Evolutionary conservation across 139 green algal species (phyloP).

Genomic region (Chlorokybus atmophyticus): DNA sequence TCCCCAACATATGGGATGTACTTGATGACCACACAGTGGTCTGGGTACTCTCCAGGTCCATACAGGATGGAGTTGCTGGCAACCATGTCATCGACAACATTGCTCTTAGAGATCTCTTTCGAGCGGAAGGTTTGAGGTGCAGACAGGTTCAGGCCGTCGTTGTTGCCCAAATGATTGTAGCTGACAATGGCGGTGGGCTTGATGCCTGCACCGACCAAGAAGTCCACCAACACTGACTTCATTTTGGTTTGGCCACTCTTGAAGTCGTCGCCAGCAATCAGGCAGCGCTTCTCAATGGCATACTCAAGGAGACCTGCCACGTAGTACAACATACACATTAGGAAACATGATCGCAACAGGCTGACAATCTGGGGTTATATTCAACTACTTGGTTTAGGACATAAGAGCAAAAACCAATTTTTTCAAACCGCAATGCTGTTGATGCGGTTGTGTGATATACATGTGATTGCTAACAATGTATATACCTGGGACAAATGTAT

Average conservation of each 20-base stretch:
- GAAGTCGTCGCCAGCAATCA: constrained; percentile 99
- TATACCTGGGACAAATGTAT: constrained; percentile 62
- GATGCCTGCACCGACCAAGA: constrained; percentile 89
- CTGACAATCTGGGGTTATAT: background rate
- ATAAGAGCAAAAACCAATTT: background rate
- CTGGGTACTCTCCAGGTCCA: constrained; percentile 81
- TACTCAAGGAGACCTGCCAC: constrained; percentile 73
- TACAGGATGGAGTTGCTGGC: constrained; percentile 86
- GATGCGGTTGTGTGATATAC: background rate
- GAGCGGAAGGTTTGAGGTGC: constrained; percentile 74
- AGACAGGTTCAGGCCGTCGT: constrained; percentile 94
- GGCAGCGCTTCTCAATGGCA: constrained; percentile 55
- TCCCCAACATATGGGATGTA: constrained; percentile 96
- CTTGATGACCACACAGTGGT: constrained; percentile 99
- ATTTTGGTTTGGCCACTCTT: constrained; percentile 84
- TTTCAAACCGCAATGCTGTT: background rate
- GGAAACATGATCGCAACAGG: background rate
- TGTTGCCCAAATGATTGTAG: constrained; percentile 99
- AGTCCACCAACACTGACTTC: constrained; percentile 97
- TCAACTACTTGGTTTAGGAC: background rate
- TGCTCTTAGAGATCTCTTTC: constrained; percentile 95
- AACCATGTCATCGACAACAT: constrained; percentile 99
- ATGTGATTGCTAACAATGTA: background rate
- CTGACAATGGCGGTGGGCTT: constrained; percentile 94
- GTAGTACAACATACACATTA: background rate